These are phyloP conservation scores for Xylariaceae sp. DNA, from an alignment of 2,329 filamentous ascomycete species.

Conservation along the genomic window DNA sequence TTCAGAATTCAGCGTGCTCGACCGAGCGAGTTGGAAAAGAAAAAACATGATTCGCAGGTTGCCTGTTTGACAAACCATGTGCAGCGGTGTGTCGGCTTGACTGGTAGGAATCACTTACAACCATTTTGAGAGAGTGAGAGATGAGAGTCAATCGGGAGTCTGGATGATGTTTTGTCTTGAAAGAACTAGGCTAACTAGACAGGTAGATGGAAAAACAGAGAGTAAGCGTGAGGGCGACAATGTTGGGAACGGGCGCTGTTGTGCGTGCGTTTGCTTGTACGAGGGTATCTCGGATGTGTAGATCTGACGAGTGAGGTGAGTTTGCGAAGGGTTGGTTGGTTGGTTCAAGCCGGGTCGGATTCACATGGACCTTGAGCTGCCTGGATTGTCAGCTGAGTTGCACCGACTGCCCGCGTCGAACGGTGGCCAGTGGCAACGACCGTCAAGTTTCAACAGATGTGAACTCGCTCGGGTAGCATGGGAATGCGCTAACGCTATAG, in stretches of 20 bases:
- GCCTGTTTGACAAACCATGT: background rate
- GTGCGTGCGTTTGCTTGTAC: background rate
- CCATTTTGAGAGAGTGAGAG: slow-evolving; percentile 19
- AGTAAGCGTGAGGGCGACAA: background rate
- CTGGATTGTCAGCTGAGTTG: too few relatives aligned
- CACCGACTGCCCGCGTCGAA: background rate
- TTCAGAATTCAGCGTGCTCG: slow-evolving; percentile 37
- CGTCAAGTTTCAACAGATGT: background rate
- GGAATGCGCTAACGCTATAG: background rate
- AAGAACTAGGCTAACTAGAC: background rate
- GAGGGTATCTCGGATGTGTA: background rate
- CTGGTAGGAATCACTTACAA: slow-evolving; percentile 18
- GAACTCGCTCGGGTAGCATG: background rate
- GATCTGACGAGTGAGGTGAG: background rate
- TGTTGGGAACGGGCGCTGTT: background rate
- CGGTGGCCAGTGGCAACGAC: background rate
- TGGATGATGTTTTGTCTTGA: background rate
- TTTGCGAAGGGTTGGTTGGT: background rate
- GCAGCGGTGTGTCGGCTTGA: background rate
- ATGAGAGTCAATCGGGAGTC: background rate
- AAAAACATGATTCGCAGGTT: background rate
- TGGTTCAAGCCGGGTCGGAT: background rate
- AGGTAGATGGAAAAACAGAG: background rate
- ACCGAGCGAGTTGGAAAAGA: slow-evolving; percentile 1
- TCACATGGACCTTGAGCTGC: too few relatives aligned